A percentile compares a stretch with the other conserved stretches of the same genome.
phyloP scores from a whole-genome alignment of 305 asterid species.

The Solanum hybrid region DNA sequence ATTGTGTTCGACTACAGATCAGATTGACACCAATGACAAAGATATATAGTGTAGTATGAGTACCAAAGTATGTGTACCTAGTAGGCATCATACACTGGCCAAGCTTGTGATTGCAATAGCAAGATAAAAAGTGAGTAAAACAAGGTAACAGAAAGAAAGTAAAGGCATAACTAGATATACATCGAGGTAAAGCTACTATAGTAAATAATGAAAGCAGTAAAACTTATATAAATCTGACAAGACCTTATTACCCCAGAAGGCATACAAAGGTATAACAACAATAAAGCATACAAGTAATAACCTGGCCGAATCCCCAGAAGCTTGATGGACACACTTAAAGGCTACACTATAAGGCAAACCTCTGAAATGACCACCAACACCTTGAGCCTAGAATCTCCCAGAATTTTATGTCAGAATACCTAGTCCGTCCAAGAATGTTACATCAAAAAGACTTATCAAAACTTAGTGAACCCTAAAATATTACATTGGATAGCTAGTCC shows the following conservation, averaged over 20 bases:
- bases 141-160: too few relatives aligned
- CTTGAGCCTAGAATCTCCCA: background rate
- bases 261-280: background rate
- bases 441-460: too few relatives aligned
- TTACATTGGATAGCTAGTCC: too few relatives aligned
- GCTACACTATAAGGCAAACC: background rate
- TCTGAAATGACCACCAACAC: background rate
- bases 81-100: too few relatives aligned
- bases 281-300: background rate
- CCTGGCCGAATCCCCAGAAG: fast-evolving
- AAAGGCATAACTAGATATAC: too few relatives aligned
- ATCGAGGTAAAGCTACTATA: background rate
- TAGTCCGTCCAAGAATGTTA: background rate
- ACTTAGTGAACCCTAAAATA: too few relatives aligned
- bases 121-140: too few relatives aligned
- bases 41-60: background rate
- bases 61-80: background rate
- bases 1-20: background rate
- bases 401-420: background rate
- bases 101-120: too few relatives aligned
- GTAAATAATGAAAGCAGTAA: background rate
- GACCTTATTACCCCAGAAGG: background rate
- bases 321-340: background rate
- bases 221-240: too few relatives aligned
- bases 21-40: too few relatives aligned